Conservation (phyloP, 139 green algal genomes). For the Limnomonas spitsbergensis region DNA sequence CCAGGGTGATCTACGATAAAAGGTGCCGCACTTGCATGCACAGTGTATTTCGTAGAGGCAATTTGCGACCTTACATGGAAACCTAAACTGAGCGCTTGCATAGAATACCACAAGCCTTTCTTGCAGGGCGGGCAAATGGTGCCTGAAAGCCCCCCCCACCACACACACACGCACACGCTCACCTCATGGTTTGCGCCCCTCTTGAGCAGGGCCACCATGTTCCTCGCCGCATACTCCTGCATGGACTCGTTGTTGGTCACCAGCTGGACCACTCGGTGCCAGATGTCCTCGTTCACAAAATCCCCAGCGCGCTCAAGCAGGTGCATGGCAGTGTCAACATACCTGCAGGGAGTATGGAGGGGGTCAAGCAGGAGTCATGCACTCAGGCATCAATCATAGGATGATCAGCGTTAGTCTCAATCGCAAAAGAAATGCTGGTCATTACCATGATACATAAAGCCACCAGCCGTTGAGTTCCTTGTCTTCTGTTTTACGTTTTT, state of each 20-base stretch:
- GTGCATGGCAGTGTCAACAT: slow-evolving; percentile 82
- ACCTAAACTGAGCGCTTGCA: background rate
- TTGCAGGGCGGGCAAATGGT: no score
- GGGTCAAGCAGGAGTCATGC: background rate
- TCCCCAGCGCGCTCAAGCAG: slow-evolving; percentile 92
- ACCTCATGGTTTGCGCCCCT: slow-evolving; percentile 11
- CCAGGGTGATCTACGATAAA: no score
- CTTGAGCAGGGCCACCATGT: background rate
- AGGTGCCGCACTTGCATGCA: no score
- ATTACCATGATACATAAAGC: no score
- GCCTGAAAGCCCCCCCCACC: no score
- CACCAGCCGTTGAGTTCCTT: no score
- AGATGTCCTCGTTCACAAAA: slow-evolving; percentile 91
- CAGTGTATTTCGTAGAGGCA: no score
- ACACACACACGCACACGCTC: background rate
- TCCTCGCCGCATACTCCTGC: slow-evolving; percentile 30
- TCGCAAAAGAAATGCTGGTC: no score
- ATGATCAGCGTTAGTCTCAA: background rate
- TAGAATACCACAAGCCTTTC: no score
- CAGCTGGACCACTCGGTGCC: slow-evolving; percentile 92
- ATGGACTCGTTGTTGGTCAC: slow-evolving; percentile 89
- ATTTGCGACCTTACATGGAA: no score
- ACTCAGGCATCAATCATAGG: background rate
- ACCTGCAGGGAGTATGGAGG: slow-evolving; percentile 53
- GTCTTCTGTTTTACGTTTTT: no score